Conservation (phyloP, 148 eudicot species). For the Spergularia bocconei region DNA sequence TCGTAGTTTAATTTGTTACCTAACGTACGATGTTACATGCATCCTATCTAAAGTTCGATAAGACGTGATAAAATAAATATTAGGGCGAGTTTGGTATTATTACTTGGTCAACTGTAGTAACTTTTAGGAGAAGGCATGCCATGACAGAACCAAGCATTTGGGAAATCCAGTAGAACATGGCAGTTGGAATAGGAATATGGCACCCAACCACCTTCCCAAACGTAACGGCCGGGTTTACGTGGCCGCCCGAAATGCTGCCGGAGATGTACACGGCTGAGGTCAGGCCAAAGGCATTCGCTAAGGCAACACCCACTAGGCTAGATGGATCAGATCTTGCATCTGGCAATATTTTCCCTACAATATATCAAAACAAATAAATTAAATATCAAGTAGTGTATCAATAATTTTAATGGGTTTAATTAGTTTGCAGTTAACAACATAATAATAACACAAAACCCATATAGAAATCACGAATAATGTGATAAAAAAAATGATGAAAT, state of each 20-base stretch:
- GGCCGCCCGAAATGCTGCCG: constrained; percentile 54
- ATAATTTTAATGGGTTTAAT: too few species aligned
- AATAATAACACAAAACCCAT: too few species aligned
- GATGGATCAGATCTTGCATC: constrained; percentile 53
- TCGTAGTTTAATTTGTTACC: too few species aligned
- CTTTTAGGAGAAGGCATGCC: constrained; percentile 71
- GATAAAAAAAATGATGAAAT: neutral
- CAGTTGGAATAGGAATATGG: constrained; percentile 57
- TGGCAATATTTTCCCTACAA: constrained; percentile 50
- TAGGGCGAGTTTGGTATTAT: neutral
- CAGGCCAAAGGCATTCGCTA: constrained; percentile 67
- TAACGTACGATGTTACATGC: too few species aligned
- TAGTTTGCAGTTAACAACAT: too few species aligned
- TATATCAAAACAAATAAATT: too few species aligned
- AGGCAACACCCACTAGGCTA: constrained; percentile 50
- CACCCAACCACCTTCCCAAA: constrained; percentile 74
- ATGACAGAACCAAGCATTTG: constrained; percentile 76
- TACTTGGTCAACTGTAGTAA: constrained; percentile 62
- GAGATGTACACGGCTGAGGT: constrained; percentile 57
- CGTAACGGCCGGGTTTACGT: constrained; percentile 66
- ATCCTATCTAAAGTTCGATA: too few species aligned
- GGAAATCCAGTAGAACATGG: constrained; percentile 71
- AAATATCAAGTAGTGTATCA: too few species aligned
- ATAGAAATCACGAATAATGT: too few species aligned
- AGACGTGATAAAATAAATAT: too few species aligned